Conservation (phyloP, 176 grass and related monocot genomes). For the Avena sativa region DNA sequence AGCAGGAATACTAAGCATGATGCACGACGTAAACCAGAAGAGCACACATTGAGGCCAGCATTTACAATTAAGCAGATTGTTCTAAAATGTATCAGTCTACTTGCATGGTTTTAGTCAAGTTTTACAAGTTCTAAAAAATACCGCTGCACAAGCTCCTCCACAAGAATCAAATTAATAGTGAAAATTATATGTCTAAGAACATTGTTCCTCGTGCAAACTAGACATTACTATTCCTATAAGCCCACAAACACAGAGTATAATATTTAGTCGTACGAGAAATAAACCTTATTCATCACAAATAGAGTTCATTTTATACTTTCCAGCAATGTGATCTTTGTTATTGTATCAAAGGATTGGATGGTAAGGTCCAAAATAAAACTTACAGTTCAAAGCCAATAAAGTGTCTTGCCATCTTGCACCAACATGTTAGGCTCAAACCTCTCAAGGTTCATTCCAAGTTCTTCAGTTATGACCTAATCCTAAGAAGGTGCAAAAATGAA, state of each 20-base stretch:
- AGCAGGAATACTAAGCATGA: background rate
- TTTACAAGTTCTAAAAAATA: background rate
- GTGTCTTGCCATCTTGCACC: constrained; percentile 73
- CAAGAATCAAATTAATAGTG: background rate
- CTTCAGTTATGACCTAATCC: constrained; percentile 57
- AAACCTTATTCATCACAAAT: background rate
- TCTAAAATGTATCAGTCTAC: background rate
- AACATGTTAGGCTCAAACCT: constrained; percentile 76
- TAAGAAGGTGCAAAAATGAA: constrained; percentile 15
- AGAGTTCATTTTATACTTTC: background rate
- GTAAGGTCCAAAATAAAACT: constrained; percentile 14
- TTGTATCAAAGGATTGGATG: background rate
- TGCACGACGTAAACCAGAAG: background rate
- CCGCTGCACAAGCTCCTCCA: background rate
- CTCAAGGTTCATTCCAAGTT: constrained; percentile 73
- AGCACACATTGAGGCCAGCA: background rate
- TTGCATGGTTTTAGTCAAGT: background rate
- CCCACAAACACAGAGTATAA: background rate
- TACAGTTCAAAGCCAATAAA: background rate
- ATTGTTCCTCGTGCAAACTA: background rate
- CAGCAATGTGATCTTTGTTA: constrained; percentile 7
- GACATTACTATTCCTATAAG: background rate
- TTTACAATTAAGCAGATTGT: background rate
- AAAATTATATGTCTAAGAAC: background rate
- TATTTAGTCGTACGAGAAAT: background rate